These are phyloP conservation scores for Thalassiosira gravida DNA, from an alignment of 352 stramenopile genomes.

Conservation along the genomic window DNA sequence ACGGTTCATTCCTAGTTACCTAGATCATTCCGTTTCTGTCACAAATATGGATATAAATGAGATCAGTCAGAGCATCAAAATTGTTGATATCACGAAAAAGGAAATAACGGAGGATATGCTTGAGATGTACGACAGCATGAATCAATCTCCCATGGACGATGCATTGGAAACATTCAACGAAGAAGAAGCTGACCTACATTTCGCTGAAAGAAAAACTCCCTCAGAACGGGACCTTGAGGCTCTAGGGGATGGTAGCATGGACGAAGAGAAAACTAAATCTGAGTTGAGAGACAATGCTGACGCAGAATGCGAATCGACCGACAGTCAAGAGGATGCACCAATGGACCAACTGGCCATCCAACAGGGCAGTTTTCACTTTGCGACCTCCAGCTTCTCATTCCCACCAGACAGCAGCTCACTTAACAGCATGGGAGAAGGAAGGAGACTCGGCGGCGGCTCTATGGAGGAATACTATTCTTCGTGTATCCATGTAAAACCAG, in stretches of 20 bases:
- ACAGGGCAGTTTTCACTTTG: constrained; percentile 76
- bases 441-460: constrained; percentile 50
- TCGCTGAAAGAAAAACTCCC: constrained; percentile 18
- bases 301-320: constrained; percentile 17
- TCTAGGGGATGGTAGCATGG: constrained; percentile 18
- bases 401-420: constrained; percentile 77
- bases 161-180: constrained; percentile 36
- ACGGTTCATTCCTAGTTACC: constrained; percentile 82
- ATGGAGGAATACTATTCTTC: constrained; percentile 72
- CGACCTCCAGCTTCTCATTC: constrained; percentile 78
- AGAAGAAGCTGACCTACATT: constrained; percentile 46
- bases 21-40: constrained; percentile 76
- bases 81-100: constrained; percentile 87
- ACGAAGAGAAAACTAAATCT: constrained; percentile 32
- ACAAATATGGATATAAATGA: constrained; percentile 51
- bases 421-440: constrained; percentile 56
- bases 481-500: constrained; percentile 84
- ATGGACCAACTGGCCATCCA: constrained; percentile 49
- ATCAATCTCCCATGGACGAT: constrained; percentile 37
- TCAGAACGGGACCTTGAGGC: constrained; percentile 27
- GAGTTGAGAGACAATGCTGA: constrained; percentile 22
- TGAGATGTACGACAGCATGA: constrained; percentile 44
- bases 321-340: constrained; percentile 38
- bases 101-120: constrained; percentile 77
- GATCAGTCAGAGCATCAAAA: constrained; percentile 68